phyloP scores from a whole-genome alignment of 495 filamentous ascomycete species.

The Thermothielavioides terrestris region DNA sequence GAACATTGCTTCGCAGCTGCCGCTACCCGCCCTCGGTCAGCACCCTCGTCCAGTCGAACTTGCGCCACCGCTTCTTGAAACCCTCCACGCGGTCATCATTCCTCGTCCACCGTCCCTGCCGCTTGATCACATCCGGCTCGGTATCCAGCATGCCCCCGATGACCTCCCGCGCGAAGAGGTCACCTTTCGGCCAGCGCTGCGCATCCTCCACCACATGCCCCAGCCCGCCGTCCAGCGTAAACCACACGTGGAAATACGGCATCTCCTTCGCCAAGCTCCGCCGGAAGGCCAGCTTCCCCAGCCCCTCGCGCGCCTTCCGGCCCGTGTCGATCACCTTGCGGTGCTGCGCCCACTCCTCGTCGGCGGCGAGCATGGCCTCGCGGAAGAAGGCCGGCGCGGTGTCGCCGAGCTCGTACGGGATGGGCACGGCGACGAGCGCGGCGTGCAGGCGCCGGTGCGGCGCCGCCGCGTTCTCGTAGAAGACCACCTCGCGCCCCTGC shows the following conservation, averaged over 20 bases:
- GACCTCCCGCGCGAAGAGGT: slow-evolving; percentile 87
- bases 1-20: too few relatives aligned
- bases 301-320: slow-evolving; percentile 52
- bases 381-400: slow-evolving; percentile 92
- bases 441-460: slow-evolving; percentile 75
- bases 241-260: slow-evolving; percentile 99
- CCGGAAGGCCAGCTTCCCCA: slow-evolving; percentile 78
- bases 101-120: slow-evolving; percentile 81
- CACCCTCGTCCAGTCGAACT: slow-evolving; percentile 93
- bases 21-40: slow-evolving; percentile 37
- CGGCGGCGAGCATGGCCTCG: slow-evolving; percentile 79
- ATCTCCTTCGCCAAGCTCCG: slow-evolving; percentile 84
- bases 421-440: slow-evolving; percentile 73
- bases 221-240: slow-evolving; percentile 81
- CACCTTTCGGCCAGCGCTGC: slow-evolving; percentile 80
- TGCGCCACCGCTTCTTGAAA: slow-evolving; percentile 79
- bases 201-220: slow-evolving; percentile 89
- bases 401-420: slow-evolving; percentile 79
- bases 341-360: slow-evolving; percentile 93
- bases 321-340: slow-evolving; percentile 88
- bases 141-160: slow-evolving; percentile 89
- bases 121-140: slow-evolving; percentile 76
- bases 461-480: slow-evolving; percentile 92
- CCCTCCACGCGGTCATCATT: slow-evolving; percentile 63
- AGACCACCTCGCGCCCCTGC: slow-evolving; percentile 82